These are phyloP conservation scores for Babesia gibsoni DNA, from an alignment of 169 alveolate species.

Conservation along the genomic window DNA sequence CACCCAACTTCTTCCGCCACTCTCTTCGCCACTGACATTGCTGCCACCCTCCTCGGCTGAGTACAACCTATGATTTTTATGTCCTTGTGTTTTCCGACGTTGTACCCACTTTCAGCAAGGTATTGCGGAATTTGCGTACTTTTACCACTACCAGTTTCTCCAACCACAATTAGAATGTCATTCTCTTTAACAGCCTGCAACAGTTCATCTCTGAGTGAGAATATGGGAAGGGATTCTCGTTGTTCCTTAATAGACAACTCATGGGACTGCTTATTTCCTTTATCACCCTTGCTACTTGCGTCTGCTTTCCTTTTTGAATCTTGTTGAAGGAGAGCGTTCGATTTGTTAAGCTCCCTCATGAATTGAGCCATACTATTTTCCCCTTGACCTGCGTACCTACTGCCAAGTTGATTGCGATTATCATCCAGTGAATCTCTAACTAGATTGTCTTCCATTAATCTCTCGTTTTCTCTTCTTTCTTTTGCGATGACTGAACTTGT, in stretches of 20 bases:
- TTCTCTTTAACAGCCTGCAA: slow-evolving; percentile 88
- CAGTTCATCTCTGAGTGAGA: slow-evolving; percentile 86
- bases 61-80: slow-evolving; percentile 95
- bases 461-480: slow-evolving; percentile 83
- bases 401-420: slow-evolving; percentile 86
- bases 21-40: slow-evolving; percentile 95
- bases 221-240: slow-evolving; percentile 94
- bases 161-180: slow-evolving; percentile 94
- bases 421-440: slow-evolving; percentile 85
- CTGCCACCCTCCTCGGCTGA: slow-evolving; percentile 99
- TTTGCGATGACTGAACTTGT: slow-evolving; percentile 87
- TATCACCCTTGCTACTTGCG: neutral
- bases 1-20: slow-evolving; percentile 98
- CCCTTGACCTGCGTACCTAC: slow-evolving; percentile 89
- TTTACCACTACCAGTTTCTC: slow-evolving; percentile 99
- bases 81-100: slow-evolving; percentile 74
- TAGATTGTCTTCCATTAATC: slow-evolving; percentile 80
- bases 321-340: slow-evolving; percentile 11
- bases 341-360: slow-evolving; percentile 67
- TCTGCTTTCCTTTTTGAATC: neutral
- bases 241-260: slow-evolving; percentile 88
- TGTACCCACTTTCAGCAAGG: slow-evolving; percentile 91
- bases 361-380: slow-evolving; percentile 83
- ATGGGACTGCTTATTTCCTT: neutral
- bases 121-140: slow-evolving; percentile 97